Conservation (phyloP, 441 rosid species). For the Macaranga tanarius region DNA sequence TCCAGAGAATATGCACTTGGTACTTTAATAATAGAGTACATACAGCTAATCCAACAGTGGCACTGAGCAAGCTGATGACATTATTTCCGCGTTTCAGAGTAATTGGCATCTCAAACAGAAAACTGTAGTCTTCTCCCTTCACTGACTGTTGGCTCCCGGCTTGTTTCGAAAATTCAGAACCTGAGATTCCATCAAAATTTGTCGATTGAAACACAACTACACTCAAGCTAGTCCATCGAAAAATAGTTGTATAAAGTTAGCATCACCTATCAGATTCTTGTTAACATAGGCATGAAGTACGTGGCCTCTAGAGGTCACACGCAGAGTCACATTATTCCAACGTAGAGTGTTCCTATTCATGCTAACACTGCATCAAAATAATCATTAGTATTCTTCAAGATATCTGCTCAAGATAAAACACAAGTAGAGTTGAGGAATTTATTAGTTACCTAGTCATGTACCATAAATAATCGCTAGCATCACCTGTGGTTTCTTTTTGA, state of each 20-base stretch:
- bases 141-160: background rate
- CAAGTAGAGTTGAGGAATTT: conserved; percentile 1
- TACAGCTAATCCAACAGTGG: conserved; percentile 55
- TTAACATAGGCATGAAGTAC: conserved; percentile 54
- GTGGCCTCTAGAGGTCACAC: conserved; percentile 44
- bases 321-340: conserved; percentile 32
- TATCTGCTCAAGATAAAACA: no score
- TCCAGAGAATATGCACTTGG: background rate
- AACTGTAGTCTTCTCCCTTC: conserved; percentile 22
- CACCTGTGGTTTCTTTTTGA: conserved; percentile 51
- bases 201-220: background rate
- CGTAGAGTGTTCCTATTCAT: conserved; percentile 41
- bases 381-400: background rate
- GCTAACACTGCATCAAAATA: conserved; percentile 29
- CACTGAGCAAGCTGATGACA: conserved; percentile 50
- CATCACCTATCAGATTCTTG: conserved; percentile 44
- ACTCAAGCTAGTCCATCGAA: background rate
- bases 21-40: background rate
- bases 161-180: conserved; percentile 14
- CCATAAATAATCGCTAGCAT: conserved; percentile 61
- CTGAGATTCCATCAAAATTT: conserved; percentile 1
- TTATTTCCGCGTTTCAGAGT: conserved; percentile 44
- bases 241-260: no score
- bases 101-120: conserved; percentile 34
- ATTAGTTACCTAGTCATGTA: conserved; percentile 65